Evolutionary conservation across 257 asterid genomes (phyloP).

Genomic region (Solanum arcanum): DNA sequence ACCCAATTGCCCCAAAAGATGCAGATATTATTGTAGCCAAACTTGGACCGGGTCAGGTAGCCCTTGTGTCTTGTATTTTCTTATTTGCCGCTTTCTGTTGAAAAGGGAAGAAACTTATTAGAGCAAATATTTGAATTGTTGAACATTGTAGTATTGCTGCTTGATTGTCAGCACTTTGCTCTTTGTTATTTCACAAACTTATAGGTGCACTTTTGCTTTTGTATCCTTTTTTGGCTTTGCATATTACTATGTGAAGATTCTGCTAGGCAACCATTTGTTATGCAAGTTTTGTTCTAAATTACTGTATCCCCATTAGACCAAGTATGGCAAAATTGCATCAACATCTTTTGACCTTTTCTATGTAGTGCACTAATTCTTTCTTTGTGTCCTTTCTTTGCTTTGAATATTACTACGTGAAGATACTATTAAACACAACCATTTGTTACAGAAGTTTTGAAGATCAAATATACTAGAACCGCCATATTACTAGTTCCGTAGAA

Average conservation of each 20-base stretch:
- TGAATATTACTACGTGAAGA: background rate
- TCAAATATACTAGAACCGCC: background rate
- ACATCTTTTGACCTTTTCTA: background rate
- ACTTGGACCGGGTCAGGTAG: constrained; percentile 94
- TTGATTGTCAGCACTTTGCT: background rate
- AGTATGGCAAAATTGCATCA: background rate
- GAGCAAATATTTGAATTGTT: background rate
- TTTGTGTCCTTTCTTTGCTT: background rate
- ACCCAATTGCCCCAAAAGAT: constrained; percentile 45
- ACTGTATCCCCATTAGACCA: background rate
- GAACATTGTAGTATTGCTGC: background rate
- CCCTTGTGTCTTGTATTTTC: background rate
- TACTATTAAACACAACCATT: background rate
- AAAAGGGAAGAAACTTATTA: background rate
- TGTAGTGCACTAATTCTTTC: background rate
- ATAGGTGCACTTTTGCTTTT: background rate
- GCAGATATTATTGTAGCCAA: constrained; percentile 54
- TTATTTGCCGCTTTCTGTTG: background rate
- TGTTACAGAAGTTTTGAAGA: background rate
- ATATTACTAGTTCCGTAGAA: background rate
- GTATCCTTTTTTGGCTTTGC: background rate
- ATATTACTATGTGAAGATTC: background rate
- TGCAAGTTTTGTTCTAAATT: background rate
- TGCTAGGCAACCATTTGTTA: background rate
- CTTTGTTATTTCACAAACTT: background rate